These are phyloP conservation scores for Apiospora koreana DNA, from an alignment of 2,329 filamentous ascomycete genomes.

Conservation along the genomic window DNA sequence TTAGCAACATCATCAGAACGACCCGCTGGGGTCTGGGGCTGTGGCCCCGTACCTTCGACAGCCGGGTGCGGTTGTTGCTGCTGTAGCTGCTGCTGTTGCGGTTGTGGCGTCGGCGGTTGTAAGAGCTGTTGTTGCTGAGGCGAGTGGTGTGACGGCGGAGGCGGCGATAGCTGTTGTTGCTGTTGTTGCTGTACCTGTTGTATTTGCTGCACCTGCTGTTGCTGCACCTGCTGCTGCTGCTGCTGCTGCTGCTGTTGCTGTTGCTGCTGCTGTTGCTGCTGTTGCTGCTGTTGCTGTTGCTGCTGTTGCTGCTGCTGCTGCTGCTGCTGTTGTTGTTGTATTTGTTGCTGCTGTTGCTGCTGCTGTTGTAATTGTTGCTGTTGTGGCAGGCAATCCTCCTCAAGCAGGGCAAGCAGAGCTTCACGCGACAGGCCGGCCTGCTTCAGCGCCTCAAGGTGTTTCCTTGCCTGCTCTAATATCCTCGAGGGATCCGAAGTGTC, in stretches of 20 bases:
- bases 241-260: slow-evolving; percentile 12
- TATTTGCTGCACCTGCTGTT: slow-evolving; percentile 13
- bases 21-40: neutral
- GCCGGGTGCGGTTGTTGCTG: slow-evolving; percentile 22
- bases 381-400: slow-evolving; percentile 25
- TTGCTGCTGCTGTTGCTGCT: no score
- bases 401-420: slow-evolving; percentile 29
- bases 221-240: slow-evolving; percentile 15
- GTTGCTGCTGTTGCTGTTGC: neutral
- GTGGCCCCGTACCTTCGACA: slow-evolving; percentile 17
- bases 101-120: slow-evolving; percentile 11
- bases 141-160: slow-evolving; percentile 16
- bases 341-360: slow-evolving; percentile 17
- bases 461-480: slow-evolving; percentile 32
- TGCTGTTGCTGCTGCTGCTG: neutral
- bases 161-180: slow-evolving; percentile 16
- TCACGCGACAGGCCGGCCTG: slow-evolving; percentile 34
- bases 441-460: slow-evolving; percentile 35
- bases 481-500: slow-evolving; percentile 10
- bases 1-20: slow-evolving; percentile 12
- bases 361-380: slow-evolving; percentile 16
- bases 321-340: slow-evolving; percentile 10
- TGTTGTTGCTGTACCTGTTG: slow-evolving; percentile 15
- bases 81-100: slow-evolving; percentile 19
- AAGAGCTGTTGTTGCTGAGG: slow-evolving; percentile 14